Evolutionary conservation across 2,329 filamentous ascomycete species (phyloP).

Genomic region (Sporothrix pseudoabietina): DNA sequence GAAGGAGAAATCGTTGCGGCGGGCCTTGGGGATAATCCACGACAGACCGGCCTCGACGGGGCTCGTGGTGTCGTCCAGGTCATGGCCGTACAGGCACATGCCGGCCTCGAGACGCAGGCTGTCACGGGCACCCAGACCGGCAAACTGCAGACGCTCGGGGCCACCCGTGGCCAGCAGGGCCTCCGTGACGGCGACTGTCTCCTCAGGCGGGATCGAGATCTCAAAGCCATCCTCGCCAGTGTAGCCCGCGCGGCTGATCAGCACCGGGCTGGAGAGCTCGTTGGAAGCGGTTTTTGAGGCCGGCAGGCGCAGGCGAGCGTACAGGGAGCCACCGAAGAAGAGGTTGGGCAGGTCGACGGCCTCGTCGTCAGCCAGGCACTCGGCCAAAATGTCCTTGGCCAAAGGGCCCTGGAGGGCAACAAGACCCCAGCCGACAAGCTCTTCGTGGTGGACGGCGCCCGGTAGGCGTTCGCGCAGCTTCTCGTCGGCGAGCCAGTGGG

Average conservation of each 20-base stretch:
- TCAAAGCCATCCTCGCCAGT: slow-evolving; percentile 99
- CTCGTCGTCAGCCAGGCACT: slow-evolving; percentile 58
- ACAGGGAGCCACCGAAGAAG: slow-evolving; percentile 78
- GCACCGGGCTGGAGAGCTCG: slow-evolving; percentile 53
- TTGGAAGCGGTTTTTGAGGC: slow-evolving; percentile 39
- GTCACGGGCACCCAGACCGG: slow-evolving; percentile 88
- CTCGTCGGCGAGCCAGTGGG: slow-evolving; percentile 64
- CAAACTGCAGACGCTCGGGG: slow-evolving; percentile 67
- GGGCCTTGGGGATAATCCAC: slow-evolving; percentile 85
- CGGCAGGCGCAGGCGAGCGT: slow-evolving; percentile 61
- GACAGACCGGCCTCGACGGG: slow-evolving; percentile 59
- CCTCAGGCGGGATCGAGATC: slow-evolving; percentile 75
- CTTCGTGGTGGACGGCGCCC: slow-evolving; percentile 41
- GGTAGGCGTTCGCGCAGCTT: slow-evolving; percentile 39
- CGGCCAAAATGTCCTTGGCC: slow-evolving; percentile 67
- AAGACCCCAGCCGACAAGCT: slow-evolving; percentile 73
- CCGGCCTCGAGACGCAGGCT: slow-evolving; percentile 92
- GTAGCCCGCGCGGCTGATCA: slow-evolving; percentile 89
- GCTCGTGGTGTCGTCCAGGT: slow-evolving; percentile 76
- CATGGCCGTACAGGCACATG: slow-evolving; percentile 99
- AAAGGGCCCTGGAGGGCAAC: slow-evolving; percentile 88
- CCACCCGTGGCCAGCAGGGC: slow-evolving; percentile 68
- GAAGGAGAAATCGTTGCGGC: slow-evolving; percentile 69
- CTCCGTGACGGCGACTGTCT: slow-evolving; percentile 68
- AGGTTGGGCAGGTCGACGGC: slow-evolving; percentile 63